These are phyloP conservation scores for Acanthochlamys bracteata DNA, from an alignment of 106 monocot species.

Conservation along the genomic window DNA sequence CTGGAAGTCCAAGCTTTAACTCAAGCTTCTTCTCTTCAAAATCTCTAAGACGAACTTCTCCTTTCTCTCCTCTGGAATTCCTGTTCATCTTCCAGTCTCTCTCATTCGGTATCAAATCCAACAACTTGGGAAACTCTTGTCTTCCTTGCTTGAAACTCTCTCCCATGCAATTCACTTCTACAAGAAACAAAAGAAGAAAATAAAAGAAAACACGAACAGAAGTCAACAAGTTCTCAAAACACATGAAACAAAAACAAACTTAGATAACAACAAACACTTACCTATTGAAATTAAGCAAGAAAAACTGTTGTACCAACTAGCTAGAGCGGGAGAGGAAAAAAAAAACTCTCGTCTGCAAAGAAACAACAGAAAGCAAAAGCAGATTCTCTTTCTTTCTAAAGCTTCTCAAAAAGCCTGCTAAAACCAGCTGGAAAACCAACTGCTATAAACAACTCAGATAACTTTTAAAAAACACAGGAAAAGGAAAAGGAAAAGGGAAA, in stretches of 20 bases:
- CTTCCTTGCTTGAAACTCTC: constrained; percentile 12
- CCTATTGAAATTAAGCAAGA: background rate
- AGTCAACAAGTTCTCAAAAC: background rate
- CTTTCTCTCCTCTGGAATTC: background rate
- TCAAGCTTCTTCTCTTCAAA: constrained; percentile 26
- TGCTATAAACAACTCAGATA: background rate
- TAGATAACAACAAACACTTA: background rate
- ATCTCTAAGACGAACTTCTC: constrained; percentile 2
- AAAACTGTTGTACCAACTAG: background rate
- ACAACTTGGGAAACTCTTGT: constrained; percentile 17
- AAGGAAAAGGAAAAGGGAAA: background rate
- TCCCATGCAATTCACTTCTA: constrained; percentile 11
- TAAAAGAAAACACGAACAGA: background rate
- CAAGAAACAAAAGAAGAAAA: background rate
- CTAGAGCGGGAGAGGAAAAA: background rate
- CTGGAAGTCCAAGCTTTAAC: constrained; percentile 31
- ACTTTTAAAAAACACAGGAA: background rate
- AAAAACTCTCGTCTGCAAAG: background rate
- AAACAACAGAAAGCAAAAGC: background rate
- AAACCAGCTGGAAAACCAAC: constrained; percentile 2
- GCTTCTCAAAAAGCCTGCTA: background rate
- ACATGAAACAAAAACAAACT: too few relatives aligned
- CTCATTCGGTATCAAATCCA: constrained; percentile 33
- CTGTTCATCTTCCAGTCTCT: constrained; percentile 18
- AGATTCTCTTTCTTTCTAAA: background rate